These are phyloP conservation scores for Ascoidea rubescens DNA, from an alignment of 805 yeast species.

Conservation along the genomic window DNA sequence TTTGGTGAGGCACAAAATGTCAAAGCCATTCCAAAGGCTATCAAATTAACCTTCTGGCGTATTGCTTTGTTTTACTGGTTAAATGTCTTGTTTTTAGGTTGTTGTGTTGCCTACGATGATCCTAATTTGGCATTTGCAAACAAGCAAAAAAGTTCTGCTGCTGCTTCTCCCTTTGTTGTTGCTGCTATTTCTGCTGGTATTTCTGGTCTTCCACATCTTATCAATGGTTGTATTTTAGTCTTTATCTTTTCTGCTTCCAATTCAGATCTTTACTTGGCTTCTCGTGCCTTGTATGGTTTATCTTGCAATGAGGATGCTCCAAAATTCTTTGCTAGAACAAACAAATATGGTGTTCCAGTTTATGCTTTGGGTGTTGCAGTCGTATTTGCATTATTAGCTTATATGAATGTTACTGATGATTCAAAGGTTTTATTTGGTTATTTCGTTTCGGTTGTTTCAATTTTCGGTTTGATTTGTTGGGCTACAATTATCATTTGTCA, in stretches of 20 bases:
- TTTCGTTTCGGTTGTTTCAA: conserved; percentile 65
- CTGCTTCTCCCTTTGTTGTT: conserved; percentile 76
- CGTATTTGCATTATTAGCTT: conserved; percentile 50
- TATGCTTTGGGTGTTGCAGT: conserved; percentile 31
- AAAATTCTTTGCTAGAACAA: conserved; percentile 45
- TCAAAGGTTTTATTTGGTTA: conserved; percentile 48
- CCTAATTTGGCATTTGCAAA: conserved; percentile 32
- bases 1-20: conserved; percentile 50
- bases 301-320: conserved; percentile 70
- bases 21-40: conserved; percentile 54
- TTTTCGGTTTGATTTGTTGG: conserved; percentile 69
- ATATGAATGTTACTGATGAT: conserved; percentile 47
- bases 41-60: conserved; percentile 56
- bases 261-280: conserved; percentile 64
- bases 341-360: conserved; percentile 57
- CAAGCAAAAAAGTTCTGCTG: conserved; percentile 37
- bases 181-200: conserved; percentile 61
- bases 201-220: conserved; percentile 52
- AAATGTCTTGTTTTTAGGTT: conserved; percentile 48
- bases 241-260: conserved; percentile 76
- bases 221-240: conserved; percentile 66
- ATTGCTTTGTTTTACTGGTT: conserved; percentile 48
- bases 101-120: conserved; percentile 51
- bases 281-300: conserved; percentile 62
- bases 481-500: conserved; percentile 55